These are phyloP conservation scores for Capsicum baccatum DNA, from an alignment of 257 asterid species.

Conservation along the genomic window DNA sequence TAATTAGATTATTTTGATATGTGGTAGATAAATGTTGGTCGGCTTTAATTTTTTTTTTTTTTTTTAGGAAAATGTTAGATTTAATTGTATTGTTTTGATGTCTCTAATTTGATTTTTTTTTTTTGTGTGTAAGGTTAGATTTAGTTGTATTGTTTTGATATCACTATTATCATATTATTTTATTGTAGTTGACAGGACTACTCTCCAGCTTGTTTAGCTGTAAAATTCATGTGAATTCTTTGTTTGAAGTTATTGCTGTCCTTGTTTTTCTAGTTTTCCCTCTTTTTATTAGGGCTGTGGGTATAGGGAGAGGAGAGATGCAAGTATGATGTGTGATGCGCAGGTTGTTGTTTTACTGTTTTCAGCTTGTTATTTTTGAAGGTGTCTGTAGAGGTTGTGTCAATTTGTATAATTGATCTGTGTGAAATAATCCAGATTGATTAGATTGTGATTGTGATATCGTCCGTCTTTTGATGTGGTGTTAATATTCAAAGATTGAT, in stretches of 20 bases:
- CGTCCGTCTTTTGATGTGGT: background rate
- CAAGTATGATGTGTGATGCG: background rate
- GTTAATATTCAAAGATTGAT: background rate
- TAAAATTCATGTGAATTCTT: background rate
- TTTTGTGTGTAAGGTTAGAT: no score
- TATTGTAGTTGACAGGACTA: no score
- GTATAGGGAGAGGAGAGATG: background rate
- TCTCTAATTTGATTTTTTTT: no score
- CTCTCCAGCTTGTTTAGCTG: background rate
- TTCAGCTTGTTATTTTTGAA: background rate
- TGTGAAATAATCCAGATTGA: background rate
- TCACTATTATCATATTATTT: no score
- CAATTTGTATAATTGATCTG: background rate
- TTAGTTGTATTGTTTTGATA: no score
- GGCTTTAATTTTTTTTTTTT: no score
- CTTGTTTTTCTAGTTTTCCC: background rate
- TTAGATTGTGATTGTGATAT: constrained; percentile 1
- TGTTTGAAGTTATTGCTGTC: background rate
- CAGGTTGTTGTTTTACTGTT: background rate
- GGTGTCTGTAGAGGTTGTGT: background rate
- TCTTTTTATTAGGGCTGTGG: background rate
- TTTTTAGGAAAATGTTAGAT: no score
- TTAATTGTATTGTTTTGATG: no score
- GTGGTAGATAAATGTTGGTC: no score
- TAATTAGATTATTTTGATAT: no score